phyloP scores from a whole-genome alignment of 108 stramenopile genomes.

The Skeletonema grethae region DNA sequence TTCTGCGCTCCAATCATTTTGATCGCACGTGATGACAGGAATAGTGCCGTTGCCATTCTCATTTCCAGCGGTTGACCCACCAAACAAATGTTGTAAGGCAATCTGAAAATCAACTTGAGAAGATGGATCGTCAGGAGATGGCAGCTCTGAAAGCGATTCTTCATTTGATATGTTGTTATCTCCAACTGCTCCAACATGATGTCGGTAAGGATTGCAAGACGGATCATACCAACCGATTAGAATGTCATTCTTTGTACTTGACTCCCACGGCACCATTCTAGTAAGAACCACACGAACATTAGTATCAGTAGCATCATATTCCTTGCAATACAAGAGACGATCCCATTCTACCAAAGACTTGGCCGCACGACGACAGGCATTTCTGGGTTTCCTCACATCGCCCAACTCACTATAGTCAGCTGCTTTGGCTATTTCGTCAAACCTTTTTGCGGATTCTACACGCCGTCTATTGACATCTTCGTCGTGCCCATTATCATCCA shows the following conservation, averaged over 20 bases:
- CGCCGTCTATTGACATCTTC: neutral
- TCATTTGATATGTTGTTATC: neutral
- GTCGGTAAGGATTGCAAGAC: constrained; percentile 23
- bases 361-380: constrained; percentile 72
- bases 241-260: constrained; percentile 79
- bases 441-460: constrained; percentile 37
- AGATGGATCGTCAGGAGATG: constrained; percentile 23
- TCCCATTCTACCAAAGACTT: constrained; percentile 80
- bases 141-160: neutral
- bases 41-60: neutral
- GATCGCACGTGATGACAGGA: neutral
- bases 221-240: constrained; percentile 58
- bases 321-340: constrained; percentile 56
- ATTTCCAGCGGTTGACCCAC: neutral
- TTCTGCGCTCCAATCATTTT: constrained; percentile 59
- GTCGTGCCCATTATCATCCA: neutral
- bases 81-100: constrained; percentile 49
- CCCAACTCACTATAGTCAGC: constrained; percentile 70
- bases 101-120: constrained; percentile 53
- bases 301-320: constrained; percentile 28
- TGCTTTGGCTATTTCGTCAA: constrained; percentile 73
- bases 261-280: constrained; percentile 73
- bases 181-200: neutral
- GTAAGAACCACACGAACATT: constrained; percentile 42
- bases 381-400: constrained; percentile 48